Evolutionary conservation across 345 rosid species (phyloP), one percentile per base, ranked within the genome.

Genomic region (Melaleuca alternifolia): DNA sequence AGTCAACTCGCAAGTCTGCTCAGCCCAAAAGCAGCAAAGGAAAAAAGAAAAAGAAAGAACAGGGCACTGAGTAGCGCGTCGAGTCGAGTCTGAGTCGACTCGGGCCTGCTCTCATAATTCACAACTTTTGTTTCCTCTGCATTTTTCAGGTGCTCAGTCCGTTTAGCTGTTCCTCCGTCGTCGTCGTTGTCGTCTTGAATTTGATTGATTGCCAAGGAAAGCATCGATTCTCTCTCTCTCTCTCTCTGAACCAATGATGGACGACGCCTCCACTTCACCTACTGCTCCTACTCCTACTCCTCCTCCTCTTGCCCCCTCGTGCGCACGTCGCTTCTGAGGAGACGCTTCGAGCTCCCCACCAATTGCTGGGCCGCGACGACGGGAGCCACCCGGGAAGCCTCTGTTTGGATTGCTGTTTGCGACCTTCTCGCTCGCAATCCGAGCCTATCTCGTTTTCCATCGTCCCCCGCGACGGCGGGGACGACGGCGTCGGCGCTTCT

Each of bases 401-500:
- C 23, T 51, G 6, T 91, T 88, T 89, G 90, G 86, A 85, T 88
- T 89, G 92, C 90, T 85, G 89, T 89, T 91, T 89, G 54, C 54
- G 14, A 20, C 54, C 20, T 4, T 12, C 16, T 94, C 93, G 88
- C 94, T 91, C 93, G 89, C 88, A 90, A 84, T 91, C 90, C 90
- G 92, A 87, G 93, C 87, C 87, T 88, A 24, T 83, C 79, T 71
- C 86, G 76, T 87, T 84, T 48, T 82, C 89, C 54, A 26, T 20
- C 86, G 84, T 83, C 85, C 82, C 52, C 86, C 54, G 53, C 87
- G 65, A 84, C 85, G 79, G 23, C 79, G 79, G 13, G 46, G 48
- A 16, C 46, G 77, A 7, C 62, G 62, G 10, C 76, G 41, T 79
- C 83, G 86, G 91, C 91, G 90, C 91, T 87, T 86, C 84, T 87